These are phyloP conservation scores for Tuber melanosporum DNA, from an alignment of 495 filamentous ascomycete genomes.

Conservation along the genomic window DNA sequence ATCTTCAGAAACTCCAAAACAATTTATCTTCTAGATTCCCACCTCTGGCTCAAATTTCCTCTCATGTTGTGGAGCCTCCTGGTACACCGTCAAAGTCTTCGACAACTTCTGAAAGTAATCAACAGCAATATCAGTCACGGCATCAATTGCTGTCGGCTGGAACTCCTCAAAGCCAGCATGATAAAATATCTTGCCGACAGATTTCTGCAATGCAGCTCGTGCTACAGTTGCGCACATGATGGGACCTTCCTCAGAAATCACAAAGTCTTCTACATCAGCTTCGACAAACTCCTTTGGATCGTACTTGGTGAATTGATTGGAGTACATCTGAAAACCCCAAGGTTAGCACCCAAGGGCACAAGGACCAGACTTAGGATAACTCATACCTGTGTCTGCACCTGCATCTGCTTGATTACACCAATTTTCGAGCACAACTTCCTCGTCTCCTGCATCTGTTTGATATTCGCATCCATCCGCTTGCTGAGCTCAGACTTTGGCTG, in stretches of 20 bases:
- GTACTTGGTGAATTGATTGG: conserved; percentile 97
- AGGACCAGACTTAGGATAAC: background rate
- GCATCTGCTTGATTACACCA: conserved; percentile 98
- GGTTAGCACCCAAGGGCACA: conserved; percentile 8
- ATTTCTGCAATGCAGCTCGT: conserved; percentile 76
- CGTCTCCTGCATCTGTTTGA: conserved; percentile 93
- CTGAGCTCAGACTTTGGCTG: conserved; percentile 70
- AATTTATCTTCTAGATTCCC: background rate
- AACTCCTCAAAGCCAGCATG: conserved; percentile 97
- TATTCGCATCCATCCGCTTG: conserved; percentile 79
- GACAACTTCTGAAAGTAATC: conserved; percentile 84
- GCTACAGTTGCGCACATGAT: conserved; percentile 74
- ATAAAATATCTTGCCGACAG: conserved; percentile 89
- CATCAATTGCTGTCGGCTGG: conserved; percentile 86
- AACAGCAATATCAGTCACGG: conserved; percentile 79
- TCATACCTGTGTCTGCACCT: conserved; percentile 85
- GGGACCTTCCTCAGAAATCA: conserved; percentile 78
- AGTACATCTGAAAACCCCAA: conserved; percentile 64
- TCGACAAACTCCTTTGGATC: conserved; percentile 86
- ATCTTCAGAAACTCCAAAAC: background rate
- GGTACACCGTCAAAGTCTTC: conserved; percentile 69
- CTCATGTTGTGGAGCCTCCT: conserved; percentile 53
- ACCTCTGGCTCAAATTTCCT: conserved; percentile 39
- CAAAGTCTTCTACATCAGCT: conserved; percentile 72
- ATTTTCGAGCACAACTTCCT: conserved; percentile 94